Conservation (phyloP, 768 basidiomycete species). For the Rickenella mellea region DNA sequence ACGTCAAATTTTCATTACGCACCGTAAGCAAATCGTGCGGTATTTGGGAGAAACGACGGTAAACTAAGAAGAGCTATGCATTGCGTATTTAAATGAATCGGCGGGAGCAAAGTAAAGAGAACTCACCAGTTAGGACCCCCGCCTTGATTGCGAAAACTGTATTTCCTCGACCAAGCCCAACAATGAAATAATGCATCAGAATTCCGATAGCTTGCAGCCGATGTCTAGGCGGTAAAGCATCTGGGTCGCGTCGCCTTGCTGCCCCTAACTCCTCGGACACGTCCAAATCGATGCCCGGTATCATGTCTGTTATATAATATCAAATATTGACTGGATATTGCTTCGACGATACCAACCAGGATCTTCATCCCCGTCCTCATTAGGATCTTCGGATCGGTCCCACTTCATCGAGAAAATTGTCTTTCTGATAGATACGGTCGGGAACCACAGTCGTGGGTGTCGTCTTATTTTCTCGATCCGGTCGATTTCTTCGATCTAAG, state of each 20-base stretch:
- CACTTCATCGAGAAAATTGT: slow-evolving; percentile 35
- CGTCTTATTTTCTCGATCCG: slow-evolving; percentile 40
- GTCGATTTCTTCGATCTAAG: slow-evolving; percentile 51
- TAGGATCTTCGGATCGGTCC: slow-evolving; percentile 30
- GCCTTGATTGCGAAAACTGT: slow-evolving; percentile 64
- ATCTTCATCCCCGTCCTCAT: slow-evolving; percentile 57
- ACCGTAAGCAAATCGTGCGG: slow-evolving; percentile 53
- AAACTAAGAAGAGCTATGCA: slow-evolving; percentile 43
- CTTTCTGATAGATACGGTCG: slow-evolving; percentile 24
- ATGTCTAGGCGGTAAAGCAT: slow-evolving; percentile 63
- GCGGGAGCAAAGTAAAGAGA: neutral
- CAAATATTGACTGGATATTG: neutral
- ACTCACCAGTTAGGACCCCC: slow-evolving; percentile 48
- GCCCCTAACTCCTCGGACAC: slow-evolving; percentile 42
- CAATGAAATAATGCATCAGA: slow-evolving; percentile 29
- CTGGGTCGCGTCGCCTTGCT: slow-evolving; percentile 56
- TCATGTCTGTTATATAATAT: slow-evolving; percentile 26
- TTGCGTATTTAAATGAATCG: neutral
- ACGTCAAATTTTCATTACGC: slow-evolving; percentile 14
- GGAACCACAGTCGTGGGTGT: slow-evolving; percentile 46
- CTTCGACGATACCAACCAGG: slow-evolving; percentile 28
- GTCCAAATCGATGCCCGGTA: slow-evolving; percentile 44
- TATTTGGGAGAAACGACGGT: slow-evolving; percentile 46
- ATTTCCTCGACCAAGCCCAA: slow-evolving; percentile 45
- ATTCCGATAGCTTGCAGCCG: slow-evolving; percentile 41